Conservation (phyloP, 768 basidiomycete genomes). For the Asterophora lycoperdoides region DNA sequence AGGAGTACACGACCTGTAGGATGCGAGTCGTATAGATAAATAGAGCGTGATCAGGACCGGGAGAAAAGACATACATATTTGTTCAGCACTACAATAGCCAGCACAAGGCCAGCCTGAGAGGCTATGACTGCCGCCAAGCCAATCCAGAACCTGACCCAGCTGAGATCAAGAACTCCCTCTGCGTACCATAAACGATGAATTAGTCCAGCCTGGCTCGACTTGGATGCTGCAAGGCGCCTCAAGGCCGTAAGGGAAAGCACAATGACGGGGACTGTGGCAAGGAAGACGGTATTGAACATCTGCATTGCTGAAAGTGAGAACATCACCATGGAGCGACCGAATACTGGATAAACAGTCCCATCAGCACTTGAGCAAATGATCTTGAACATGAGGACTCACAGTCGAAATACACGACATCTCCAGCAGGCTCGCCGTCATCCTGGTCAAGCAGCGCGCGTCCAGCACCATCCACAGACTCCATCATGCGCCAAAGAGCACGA, state of each 20-base stretch:
- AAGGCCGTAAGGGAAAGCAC: slow-evolving; percentile 36
- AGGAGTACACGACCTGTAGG: slow-evolving; percentile 58
- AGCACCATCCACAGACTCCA: slow-evolving; percentile 59
- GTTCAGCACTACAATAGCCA: slow-evolving; percentile 50
- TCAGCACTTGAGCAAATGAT: neutral
- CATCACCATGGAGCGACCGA: slow-evolving; percentile 49
- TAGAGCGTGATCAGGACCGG: neutral
- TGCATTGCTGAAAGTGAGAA: slow-evolving; percentile 50
- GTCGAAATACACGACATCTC: slow-evolving; percentile 64
- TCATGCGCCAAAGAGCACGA: slow-evolving; percentile 69
- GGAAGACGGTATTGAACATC: slow-evolving; percentile 52
- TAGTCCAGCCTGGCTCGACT: slow-evolving; percentile 6
- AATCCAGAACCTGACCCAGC: slow-evolving; percentile 61
- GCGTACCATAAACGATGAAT: neutral
- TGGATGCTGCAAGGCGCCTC: slow-evolving; percentile 15
- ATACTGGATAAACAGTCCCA: slow-evolving; percentile 43
- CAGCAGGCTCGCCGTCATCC: slow-evolving; percentile 25
- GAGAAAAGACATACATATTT: slow-evolving; percentile 49
- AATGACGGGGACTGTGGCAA: slow-evolving; percentile 60
- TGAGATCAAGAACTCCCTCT: slow-evolving; percentile 7
- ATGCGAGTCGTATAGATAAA: neutral
- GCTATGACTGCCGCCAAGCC: slow-evolving; percentile 43
- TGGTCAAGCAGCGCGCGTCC: slow-evolving; percentile 52
- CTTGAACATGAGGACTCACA: slow-evolving; percentile 36
- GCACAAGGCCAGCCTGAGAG: slow-evolving; percentile 44